Conservation (phyloP, 2,329 filamentous ascomycete genomes). For the Tolypocladium tundrense region DNA sequence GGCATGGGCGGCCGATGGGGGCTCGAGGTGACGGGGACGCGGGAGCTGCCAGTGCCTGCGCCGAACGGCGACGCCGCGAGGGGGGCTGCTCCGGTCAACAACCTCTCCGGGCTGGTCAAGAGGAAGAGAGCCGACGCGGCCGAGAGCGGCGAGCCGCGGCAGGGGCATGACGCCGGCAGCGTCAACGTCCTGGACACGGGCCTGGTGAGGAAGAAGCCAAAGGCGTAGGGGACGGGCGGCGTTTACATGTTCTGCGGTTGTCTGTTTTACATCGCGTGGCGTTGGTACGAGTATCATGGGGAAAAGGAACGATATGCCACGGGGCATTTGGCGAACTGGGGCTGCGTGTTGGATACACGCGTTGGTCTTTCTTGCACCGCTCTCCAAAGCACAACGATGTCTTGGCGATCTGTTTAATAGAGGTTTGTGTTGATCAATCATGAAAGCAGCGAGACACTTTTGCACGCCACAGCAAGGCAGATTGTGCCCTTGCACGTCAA, state of each 20-base stretch:
- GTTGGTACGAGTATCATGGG: not conserved
- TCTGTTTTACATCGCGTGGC: not conserved
- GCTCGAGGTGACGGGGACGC: constrained; percentile 34
- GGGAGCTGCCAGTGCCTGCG: constrained; percentile 12
- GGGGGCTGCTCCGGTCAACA: constrained; percentile 25
- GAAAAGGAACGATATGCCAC: not conserved
- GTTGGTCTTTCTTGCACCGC: not conserved
- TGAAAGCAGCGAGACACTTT: not conserved
- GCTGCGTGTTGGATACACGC: not conserved
- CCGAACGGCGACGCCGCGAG: constrained; percentile 6
- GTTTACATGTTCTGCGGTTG: not conserved
- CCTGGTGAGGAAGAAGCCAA: constrained; percentile 47
- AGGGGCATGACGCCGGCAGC: constrained; percentile 6
- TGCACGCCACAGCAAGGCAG: not conserved
- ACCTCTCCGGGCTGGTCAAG: constrained; percentile 38
- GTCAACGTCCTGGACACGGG: constrained; percentile 37
- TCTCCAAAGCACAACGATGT: not conserved
- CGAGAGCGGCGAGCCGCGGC: constrained; percentile 7
- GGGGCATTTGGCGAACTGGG: not conserved
- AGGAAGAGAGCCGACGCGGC: constrained; percentile 28
- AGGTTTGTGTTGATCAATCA: not conserved
- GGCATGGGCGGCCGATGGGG: constrained; percentile 44
- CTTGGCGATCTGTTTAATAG: not conserved
- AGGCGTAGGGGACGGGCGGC: constrained; percentile 15
- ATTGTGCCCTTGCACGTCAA: not conserved